Base-by-base conservation (phyloP, 2,329 filamentous ascomycete species). In the Monilinia laxa region DNA sequence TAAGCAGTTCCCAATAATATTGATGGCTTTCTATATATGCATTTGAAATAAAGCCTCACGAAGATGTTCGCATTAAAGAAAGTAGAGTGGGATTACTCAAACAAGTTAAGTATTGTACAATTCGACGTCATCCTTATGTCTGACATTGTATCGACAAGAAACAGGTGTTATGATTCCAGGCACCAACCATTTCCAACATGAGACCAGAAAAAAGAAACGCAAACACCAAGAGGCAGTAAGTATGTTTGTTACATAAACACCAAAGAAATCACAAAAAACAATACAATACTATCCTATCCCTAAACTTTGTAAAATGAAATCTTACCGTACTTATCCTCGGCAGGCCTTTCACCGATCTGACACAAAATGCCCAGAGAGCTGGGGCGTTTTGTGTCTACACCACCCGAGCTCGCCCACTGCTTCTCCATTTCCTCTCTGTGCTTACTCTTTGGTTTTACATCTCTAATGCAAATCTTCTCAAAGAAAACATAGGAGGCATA, bases 401-500 rank as follows among this genome's bases (percentile, higher is more conserved):
- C 51, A 28, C 52, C 65, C 35, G 64, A 42, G 3, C 31, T 40
- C 10, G 31, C 54, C 31, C 25, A 65, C 12, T 65, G 42, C 31
- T 71, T 65, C 73, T 87, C 84, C 82, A 87, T 86, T 66, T 83
- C 80, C 68, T 78, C 60, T 16, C 84, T 76, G 71, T 81, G 80
- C 72, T 82, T 79, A 23, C 75, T 79, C 77, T 87, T 87, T 55
- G 80, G 77, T 74, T 83, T 85, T 0, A 77, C 76, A 63, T 84
- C 78, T 71, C 79, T 79, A 64, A 87, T 75, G 20, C 84, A 76
- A 70, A 83, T 69, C 77, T 87, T 87, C 77, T 88, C 84, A 71
- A 87, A 87, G 73, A 82, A 86, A 25, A 85, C 80, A 71, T 87
- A 87, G 0, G 78, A 79, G 3, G 80, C 81, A 70, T 87, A 87